Percentiles rank a stretch among this genome's conserved stretches.
phyloP scores from a whole-genome alignment of 805 yeast species.

The Dipodascus geniculatus region DNA sequence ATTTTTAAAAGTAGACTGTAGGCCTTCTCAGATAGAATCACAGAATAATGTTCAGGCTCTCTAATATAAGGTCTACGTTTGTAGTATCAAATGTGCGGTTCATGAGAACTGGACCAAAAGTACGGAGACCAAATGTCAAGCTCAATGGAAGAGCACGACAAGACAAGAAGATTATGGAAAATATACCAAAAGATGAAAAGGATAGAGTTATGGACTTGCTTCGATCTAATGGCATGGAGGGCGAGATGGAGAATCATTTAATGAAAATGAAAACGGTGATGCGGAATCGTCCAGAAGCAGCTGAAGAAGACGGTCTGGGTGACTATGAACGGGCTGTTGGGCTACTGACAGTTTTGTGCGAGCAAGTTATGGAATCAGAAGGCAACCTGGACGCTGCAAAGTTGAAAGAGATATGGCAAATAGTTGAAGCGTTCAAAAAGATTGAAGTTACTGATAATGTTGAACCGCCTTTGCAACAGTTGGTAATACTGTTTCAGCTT shows the following conservation, averaged over 20 bases:
- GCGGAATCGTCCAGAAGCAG: not conserved
- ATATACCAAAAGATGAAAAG: not conserved
- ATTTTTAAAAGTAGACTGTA: too few species aligned
- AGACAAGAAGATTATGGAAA: not conserved
- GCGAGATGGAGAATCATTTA: not conserved
- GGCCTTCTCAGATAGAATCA: too few species aligned
- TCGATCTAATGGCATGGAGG: not conserved
- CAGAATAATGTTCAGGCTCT: too few species aligned
- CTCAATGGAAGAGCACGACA: too few species aligned
- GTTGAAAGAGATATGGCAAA: not conserved
- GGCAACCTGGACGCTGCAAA: not conserved
- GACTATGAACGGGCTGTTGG: not conserved
- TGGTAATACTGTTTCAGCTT: constrained; percentile 12
- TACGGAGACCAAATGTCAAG: not conserved
- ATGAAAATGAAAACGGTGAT: not conserved
- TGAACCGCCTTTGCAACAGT: constrained; percentile 12
- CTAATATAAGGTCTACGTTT: too few species aligned
- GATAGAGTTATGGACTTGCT: not conserved
- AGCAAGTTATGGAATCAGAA: not conserved
- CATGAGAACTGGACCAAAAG: not conserved
- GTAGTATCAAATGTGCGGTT: not conserved
- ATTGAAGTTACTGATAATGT: constrained; percentile 2
- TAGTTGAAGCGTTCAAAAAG: not conserved
- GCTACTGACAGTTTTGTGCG: not conserved
- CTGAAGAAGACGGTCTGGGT: not conserved